Evolutionary conservation across 2,329 filamentous ascomycete species (phyloP), one percentile per base, ranked within the genome.

Genomic region (Nigrograna mackinnonii): DNA sequence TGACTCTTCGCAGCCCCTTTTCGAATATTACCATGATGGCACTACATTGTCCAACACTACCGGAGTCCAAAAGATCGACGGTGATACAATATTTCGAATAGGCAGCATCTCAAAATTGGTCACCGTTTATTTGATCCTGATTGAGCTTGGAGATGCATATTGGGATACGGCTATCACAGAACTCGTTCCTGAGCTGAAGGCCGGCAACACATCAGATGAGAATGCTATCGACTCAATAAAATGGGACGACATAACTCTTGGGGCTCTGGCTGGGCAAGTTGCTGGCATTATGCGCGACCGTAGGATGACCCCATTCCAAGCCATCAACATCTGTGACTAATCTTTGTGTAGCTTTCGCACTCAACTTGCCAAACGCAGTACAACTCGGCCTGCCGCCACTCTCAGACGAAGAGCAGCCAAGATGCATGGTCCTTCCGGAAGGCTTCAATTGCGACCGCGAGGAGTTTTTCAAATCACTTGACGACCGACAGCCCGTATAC

Each of bases 11-110:
- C 36, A 41, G 11, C 44, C 47, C 3, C 17, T 50, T 5, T 53
- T 48, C 14, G 49, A 51, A 20, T 51, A 44, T 35, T 53, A 57
- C 38, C 44, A 44, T 68, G 71, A 47, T 67, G 66, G 47, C 63
- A 72, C 41, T 52, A 71, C 42, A 64, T 62, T 69, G 34, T 53
- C 69, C n/a, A 52, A 47, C 2, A 46, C 55, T 1, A 39, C 52
- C 2, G 71, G 71, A 6, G 63, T 64, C 2, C 58, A 62, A 4
- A 64, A 60, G 18, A 64, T 74, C 3, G 64, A 74, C 44, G 67
- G 59, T n/a, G 54, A 75, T 42, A 69, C 64, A 26, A 70, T 76
- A 14, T 75, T 73, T 48, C 66, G 69, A 12, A 52, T 75, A 13
- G 73, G 70, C 1, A 74, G 69, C 46, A 52, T 68, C 22, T 62